These are phyloP conservation scores for Xylariaceae sp. DNA, from an alignment of 2,329 filamentous ascomycete species.

Conservation along the genomic window DNA sequence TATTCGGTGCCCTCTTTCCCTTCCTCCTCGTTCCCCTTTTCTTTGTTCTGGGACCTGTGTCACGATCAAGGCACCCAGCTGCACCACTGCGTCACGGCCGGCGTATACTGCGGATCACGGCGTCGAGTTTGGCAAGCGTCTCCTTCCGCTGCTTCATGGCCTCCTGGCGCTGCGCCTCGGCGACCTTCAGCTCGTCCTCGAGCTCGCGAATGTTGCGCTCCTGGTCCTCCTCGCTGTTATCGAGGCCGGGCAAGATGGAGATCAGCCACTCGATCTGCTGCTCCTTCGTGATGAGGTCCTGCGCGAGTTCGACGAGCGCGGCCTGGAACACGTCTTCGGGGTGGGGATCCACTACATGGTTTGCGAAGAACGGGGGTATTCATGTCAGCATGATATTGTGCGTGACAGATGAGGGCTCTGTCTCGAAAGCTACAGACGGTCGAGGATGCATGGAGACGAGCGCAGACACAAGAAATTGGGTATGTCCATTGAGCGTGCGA, in stretches of 20 bases:
- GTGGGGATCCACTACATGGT: conserved; percentile 52
- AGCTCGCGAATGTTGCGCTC: conserved; percentile 59
- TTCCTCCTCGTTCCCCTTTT: too few relatives aligned
- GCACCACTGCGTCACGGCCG: conserved; percentile 54
- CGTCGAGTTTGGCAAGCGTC: conserved; percentile 54
- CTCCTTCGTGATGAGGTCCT: conserved; percentile 72
- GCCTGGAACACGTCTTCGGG: conserved; percentile 59
- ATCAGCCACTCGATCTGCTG: conserved; percentile 79
- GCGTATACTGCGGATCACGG: conserved; percentile 48
- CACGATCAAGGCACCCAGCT: too few relatives aligned
- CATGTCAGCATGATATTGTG: neutral
- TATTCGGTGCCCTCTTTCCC: too few relatives aligned
- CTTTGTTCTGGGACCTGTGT: too few relatives aligned
- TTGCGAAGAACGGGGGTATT: too few relatives aligned
- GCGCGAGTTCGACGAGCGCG: conserved; percentile 66
- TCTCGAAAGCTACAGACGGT: too few relatives aligned
- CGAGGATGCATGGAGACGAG: neutral
- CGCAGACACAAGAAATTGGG: neutral
- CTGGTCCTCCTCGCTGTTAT: conserved; percentile 74
- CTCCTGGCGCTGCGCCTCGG: conserved; percentile 57
- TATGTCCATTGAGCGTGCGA: too few relatives aligned
- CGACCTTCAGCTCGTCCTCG: conserved; percentile 58
- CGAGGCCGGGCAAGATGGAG: conserved; percentile 67
- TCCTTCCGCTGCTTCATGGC: conserved; percentile 60
- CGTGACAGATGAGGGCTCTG: neutral